phyloP scores from a whole-genome alignment of 192 early-diverging fungal species.

The Lobosporangium transversale region DNA sequence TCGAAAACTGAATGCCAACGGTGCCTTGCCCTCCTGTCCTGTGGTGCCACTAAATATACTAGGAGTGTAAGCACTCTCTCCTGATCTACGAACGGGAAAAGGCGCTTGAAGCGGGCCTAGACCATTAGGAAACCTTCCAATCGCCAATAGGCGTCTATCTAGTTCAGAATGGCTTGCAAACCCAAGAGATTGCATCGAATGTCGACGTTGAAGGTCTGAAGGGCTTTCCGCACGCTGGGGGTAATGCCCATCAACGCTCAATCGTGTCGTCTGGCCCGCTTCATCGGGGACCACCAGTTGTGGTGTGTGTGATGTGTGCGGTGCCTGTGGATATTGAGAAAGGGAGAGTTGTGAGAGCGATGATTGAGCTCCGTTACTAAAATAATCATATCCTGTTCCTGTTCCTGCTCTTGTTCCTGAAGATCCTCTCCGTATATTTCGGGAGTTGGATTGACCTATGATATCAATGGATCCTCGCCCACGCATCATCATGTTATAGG shows the following conservation, averaged over 20 bases:
- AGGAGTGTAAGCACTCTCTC: constrained; percentile 39
- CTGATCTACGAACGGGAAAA: constrained; percentile 23
- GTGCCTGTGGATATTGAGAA: neutral
- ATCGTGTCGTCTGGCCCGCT: neutral
- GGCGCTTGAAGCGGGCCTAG: constrained; percentile 34
- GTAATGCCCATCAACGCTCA: neutral
- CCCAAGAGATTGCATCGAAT: constrained; percentile 9
- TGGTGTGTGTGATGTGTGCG: too few relatives aligned
- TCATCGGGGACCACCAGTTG: constrained; percentile 3
- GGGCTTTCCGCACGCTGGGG: neutral
- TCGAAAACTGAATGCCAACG: constrained; percentile 33
- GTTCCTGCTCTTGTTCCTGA: too few relatives aligned
- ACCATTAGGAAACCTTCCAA: constrained; percentile 19
- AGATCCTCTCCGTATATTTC: constrained; percentile 17
- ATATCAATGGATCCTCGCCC: constrained; percentile 38
- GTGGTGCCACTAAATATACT: constrained; percentile 30
- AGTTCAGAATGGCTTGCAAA: constrained; percentile 13
- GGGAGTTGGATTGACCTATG: constrained; percentile 26
- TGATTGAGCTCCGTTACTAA: constrained; percentile 10
- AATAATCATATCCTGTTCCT: too few relatives aligned
- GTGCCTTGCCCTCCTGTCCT: constrained; percentile 1
- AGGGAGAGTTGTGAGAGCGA: constrained; percentile 18
- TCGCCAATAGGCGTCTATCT: constrained; percentile 9
- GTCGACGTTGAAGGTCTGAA: neutral
- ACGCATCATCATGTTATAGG: constrained; percentile 43